Evolutionary conservation across 1,284 basidiomycete genomes (phyloP), one percentile per base, ranked within the genome.

Genomic region (Vanrija sp.): DNA sequence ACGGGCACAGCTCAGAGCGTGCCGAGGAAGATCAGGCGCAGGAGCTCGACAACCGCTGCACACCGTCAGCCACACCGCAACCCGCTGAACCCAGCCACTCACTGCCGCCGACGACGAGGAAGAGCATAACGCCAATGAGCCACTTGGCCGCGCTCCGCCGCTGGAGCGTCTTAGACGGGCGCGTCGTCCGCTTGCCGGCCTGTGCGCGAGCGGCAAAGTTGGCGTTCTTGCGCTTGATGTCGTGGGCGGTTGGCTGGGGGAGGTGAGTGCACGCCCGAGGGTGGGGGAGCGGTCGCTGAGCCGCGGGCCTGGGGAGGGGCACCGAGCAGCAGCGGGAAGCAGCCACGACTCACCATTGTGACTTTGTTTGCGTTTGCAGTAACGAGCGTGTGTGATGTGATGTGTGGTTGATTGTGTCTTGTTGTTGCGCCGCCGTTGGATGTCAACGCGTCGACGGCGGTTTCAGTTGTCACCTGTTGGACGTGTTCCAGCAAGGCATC

Each of bases 181-280:
- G 46, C 6, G 63, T 61, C 29, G 73, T 75, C 29, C 57, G 56
- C 57, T 73, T 75, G 6, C 73, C 73, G 6, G 69, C 68, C 51
- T 65, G 60, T 9, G 73, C 71, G 38, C 73, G 60, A 6, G 66
- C 64, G 29, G 64, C 67, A 51, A 75, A 74, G 55, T 73, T 71
- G 47, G 72, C 72, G 57, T 75, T 75, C 58, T 75, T 75, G 47
- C 73, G 65, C 47, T 63, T 57, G 57, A 75, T 75, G 61, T 73
- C 72, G 28, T 66, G 66, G 59, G 66, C 66, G 44, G 71, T 74
- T 21, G 72, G 72, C 73, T 75, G 56, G 16, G 38, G 14, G n/a
- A n/a, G 2, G 34, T 34, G 34, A 34, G 34, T 12, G 29, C 5
- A 3, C 7, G 8, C 12, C 6, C 5, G 29, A 14, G 34, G 9